These are phyloP conservation scores for Sequoia sempervirens DNA, from an alignment of 75 land plant genomes.

Conservation along the genomic window DNA sequence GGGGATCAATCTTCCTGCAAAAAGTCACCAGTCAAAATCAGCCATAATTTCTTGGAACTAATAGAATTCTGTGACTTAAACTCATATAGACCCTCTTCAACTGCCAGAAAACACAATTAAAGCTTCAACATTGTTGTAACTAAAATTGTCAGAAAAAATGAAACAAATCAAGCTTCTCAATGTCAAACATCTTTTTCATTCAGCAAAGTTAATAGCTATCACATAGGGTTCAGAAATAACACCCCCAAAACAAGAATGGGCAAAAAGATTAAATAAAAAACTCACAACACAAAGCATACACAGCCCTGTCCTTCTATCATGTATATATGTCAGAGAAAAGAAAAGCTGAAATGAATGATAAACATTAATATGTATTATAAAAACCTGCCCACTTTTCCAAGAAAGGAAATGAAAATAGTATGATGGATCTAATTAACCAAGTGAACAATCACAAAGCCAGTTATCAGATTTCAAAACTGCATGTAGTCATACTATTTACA, in stretches of 20 bases:
- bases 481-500: neutral
- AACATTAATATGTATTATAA: neutral
- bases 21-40: neutral
- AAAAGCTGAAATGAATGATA: neutral
- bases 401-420: neutral
- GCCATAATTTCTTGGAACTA: neutral
- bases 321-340: neutral
- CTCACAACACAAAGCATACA: neutral
- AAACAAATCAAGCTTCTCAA: neutral
- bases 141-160: neutral
- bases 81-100: neutral
- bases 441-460: neutral
- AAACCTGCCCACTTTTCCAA: neutral
- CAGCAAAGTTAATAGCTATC: neutral
- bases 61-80: neutral
- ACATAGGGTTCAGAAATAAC: neutral
- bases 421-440: neutral
- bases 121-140: neutral
- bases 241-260: neutral
- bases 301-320: neutral
- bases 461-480: too few species aligned
- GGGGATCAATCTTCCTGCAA: conserved; percentile 53
- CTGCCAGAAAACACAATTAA: neutral
- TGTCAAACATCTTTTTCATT: neutral
- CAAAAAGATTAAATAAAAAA: neutral